Percentiles rank a stretch among this genome's conserved stretches.
Conservation (phyloP, 2,329 filamentous ascomycete genomes). For the Colletotrichum sp. region DNA sequence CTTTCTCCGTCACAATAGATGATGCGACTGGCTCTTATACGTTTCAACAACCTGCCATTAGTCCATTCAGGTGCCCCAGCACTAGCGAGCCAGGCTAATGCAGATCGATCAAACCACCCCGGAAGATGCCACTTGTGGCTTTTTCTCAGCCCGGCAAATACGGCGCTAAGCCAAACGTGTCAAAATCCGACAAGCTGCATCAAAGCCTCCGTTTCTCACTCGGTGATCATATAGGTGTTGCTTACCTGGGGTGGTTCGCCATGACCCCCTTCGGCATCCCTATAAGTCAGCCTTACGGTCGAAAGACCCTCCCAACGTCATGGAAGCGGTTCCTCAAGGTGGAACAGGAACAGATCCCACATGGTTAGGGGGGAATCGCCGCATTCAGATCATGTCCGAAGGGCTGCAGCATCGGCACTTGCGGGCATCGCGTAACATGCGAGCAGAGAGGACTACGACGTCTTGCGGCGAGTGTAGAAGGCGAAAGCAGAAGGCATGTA, state of each 20-base stretch:
- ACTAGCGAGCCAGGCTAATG: constrained; percentile 15
- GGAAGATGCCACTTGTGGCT: constrained; percentile 16
- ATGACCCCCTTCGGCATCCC: background rate
- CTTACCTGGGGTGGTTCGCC: background rate
- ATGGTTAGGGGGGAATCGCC: background rate
- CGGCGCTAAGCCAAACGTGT: constrained; percentile 14
- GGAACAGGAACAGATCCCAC: constrained; percentile 4
- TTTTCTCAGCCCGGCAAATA: background rate
- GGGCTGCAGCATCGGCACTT: constrained; percentile 35
- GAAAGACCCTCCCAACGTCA: background rate
- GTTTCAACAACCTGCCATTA: background rate
- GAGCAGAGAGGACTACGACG: constrained; percentile 41
- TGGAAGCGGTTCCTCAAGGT: background rate
- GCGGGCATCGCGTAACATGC: constrained; percentile 23
- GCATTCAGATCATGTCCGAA: constrained; percentile 36
- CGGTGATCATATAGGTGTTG: background rate
- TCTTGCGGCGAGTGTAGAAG: constrained; percentile 57
- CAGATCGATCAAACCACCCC: constrained; percentile 9
- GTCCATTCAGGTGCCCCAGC: background rate
- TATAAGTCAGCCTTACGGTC: constrained; percentile 17
- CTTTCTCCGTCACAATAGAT: background rate
- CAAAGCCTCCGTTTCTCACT: constrained; percentile 4
- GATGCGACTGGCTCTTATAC: background rate
- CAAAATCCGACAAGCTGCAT: constrained; percentile 12
- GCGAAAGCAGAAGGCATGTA: constrained; percentile 55